Evolutionary conservation across 2,329 filamentous ascomycete genomes (phyloP).

Genomic region (Chaetomiaceae sp.): DNA sequence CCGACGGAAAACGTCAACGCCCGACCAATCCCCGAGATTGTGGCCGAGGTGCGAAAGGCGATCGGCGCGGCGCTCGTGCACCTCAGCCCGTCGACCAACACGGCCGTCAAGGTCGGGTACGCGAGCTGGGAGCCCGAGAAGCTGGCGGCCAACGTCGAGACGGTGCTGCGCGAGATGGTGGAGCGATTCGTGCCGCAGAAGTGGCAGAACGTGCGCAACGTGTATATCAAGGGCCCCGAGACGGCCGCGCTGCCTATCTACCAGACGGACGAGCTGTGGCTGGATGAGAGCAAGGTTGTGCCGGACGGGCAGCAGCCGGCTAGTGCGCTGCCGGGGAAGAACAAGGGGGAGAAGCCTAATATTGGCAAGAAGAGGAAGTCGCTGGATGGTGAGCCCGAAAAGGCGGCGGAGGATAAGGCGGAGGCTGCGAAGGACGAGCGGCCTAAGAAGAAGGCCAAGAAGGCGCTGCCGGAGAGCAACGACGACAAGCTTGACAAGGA

Average conservation of each 20-base stretch:
- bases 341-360: conserved; percentile 46
- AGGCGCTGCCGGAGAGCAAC: conserved; percentile 40
- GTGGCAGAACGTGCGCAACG: conserved; percentile 77
- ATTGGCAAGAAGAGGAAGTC: conserved; percentile 63
- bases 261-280: conserved; percentile 88
- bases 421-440: conserved; percentile 28
- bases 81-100: conserved; percentile 71
- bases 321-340: conserved; percentile 39
- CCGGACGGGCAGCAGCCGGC: conserved; percentile 46
- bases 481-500: conserved; percentile 54
- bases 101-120: conserved; percentile 73
- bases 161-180: conserved; percentile 64
- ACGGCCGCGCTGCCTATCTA: conserved; percentile 91
- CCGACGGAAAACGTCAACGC: conserved; percentile 35
- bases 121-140: conserved; percentile 71
- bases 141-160: conserved; percentile 74
- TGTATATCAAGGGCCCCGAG: conserved; percentile 88
- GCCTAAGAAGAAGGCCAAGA: conserved; percentile 38
- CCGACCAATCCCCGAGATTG: conserved; percentile 61
- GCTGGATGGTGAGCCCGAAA: conserved; percentile 28
- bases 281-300: conserved; percentile 71
- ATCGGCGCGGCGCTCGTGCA: conserved; percentile 69
- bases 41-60: conserved; percentile 75
- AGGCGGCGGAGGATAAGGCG: conserved; percentile 20
- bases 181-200: conserved; percentile 79